Evolutionary conservation across 176 grass and related monocot genomes (phyloP).

Genomic region (Themeda triandra): DNA sequence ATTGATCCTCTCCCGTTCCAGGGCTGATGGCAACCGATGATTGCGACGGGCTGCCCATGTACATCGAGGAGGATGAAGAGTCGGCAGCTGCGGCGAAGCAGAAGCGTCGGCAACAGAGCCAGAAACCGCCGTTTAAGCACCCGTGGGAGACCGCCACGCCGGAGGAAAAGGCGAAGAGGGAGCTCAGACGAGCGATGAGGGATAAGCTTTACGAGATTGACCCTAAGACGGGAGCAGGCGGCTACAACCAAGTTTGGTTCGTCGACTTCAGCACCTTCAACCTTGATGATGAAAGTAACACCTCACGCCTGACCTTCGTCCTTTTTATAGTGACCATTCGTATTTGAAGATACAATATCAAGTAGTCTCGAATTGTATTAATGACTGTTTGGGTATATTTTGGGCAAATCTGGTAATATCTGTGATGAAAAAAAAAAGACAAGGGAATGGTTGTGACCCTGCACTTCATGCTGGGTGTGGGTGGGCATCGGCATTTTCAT

Average conservation of each 20-base stretch:
- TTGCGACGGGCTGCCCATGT: background rate
- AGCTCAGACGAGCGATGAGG: background rate
- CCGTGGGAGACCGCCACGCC: background rate
- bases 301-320: background rate
- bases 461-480: no score
- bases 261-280: background rate
- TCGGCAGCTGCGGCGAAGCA: background rate
- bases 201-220: background rate
- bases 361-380: no score
- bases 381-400: no score
- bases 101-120: background rate
- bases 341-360: no score
- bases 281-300: slow-evolving; percentile 28
- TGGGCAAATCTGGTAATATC: no score
- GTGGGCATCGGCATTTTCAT: no score
- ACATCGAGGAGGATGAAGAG: background rate
- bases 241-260: background rate
- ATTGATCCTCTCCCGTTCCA: background rate
- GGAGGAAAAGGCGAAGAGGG: background rate
- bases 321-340: no score
- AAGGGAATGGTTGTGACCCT: no score
- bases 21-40: background rate
- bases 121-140: background rate
- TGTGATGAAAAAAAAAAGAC: no score
- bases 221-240: background rate